Conservation (phyloP, 176 grass and related monocot species). For the Musa itinerans region DNA sequence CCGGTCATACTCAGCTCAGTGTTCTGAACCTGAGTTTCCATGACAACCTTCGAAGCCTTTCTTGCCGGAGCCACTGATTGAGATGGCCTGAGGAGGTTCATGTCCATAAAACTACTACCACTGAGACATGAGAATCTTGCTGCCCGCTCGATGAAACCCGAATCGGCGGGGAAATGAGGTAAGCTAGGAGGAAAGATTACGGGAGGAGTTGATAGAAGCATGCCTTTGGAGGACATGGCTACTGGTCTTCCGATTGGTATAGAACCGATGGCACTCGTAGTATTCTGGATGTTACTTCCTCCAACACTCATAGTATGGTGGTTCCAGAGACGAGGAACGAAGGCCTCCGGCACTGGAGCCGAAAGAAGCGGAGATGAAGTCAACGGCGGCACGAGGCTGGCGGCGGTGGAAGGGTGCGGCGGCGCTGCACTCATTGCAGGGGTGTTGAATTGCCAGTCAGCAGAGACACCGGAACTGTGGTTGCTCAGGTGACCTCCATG, state of each 20-base stretch:
- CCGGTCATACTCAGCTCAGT: not conserved
- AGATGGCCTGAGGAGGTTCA: not conserved
- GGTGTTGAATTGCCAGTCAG: slow-evolving; percentile 14
- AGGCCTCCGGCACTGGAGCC: not conserved
- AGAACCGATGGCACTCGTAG: not conserved
- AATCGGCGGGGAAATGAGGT: slow-evolving; percentile 9
- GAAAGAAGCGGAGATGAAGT: not conserved
- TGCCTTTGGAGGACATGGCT: not conserved
- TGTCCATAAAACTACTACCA: slow-evolving; percentile 1
- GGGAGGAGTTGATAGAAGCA: slow-evolving; percentile 1
- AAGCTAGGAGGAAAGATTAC: not conserved
- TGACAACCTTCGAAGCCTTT: not conserved
- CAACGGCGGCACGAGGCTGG: not conserved
- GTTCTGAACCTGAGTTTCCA: not conserved
- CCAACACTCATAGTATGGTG: not conserved
- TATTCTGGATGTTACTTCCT: not conserved
- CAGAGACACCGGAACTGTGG: not conserved
- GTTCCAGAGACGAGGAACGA: slow-evolving; percentile 1
- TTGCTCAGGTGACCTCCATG: not conserved
- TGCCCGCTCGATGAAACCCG: slow-evolving; percentile 13
- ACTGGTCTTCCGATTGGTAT: slow-evolving; percentile 1
- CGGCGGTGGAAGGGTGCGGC: not conserved
- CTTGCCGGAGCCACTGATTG: not conserved
- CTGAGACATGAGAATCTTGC: slow-evolving; percentile 18
- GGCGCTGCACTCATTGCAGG: slow-evolving; percentile 5